Percentiles rank a stretch among this genome's conserved stretches.
These are phyloP conservation scores for Mrakia gelida DNA, from an alignment of 768 basidiomycete genomes.

Conservation along the genomic window DNA sequence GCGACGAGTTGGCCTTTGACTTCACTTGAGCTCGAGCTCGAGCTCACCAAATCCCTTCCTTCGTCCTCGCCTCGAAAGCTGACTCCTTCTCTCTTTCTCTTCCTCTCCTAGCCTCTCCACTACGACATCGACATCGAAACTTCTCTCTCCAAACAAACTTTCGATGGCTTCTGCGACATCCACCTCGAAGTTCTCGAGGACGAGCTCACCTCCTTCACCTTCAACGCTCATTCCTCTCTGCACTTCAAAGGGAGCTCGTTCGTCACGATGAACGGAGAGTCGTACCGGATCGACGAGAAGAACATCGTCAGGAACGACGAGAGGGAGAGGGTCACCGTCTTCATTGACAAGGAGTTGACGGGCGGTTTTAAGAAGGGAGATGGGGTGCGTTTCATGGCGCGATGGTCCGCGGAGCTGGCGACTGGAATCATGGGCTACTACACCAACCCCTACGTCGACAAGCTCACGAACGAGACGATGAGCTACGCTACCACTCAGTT, in stretches of 20 bases:
- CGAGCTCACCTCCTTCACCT: slow-evolving; percentile 51
- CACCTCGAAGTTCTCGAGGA: slow-evolving; percentile 60
- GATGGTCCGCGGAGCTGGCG: slow-evolving; percentile 63
- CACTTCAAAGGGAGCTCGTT: slow-evolving; percentile 58
- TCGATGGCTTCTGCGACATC: slow-evolving; percentile 53
- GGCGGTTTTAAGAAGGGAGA: slow-evolving; percentile 50
- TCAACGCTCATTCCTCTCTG: slow-evolving; percentile 61
- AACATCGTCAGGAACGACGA: slow-evolving; percentile 56
- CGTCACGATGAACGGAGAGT: slow-evolving; percentile 48
- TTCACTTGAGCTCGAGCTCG: too few relatives aligned
- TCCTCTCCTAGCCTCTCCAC: slow-evolving; percentile 48
- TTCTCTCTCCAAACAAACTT: slow-evolving; percentile 68
- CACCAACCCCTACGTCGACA: slow-evolving; percentile 43
- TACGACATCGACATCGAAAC: slow-evolving; percentile 68
- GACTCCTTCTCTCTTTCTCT: neutral
- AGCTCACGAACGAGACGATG: slow-evolving; percentile 50
- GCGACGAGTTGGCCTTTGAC: too few relatives aligned
- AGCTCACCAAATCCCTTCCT: neutral
- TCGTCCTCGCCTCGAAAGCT: neutral
- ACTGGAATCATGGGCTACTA: slow-evolving; percentile 56
- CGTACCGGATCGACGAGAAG: slow-evolving; percentile 46
- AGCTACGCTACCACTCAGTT: slow-evolving; percentile 8
- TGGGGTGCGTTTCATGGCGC: slow-evolving; percentile 57
- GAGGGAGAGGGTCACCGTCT: slow-evolving; percentile 62
- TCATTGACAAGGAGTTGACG: slow-evolving; percentile 54